Percentiles rank a stretch among this genome's conserved stretches.
Conservation (phyloP, 2,329 filamentous ascomycete species). For the Monilinia vaccinii-corymbosi region DNA sequence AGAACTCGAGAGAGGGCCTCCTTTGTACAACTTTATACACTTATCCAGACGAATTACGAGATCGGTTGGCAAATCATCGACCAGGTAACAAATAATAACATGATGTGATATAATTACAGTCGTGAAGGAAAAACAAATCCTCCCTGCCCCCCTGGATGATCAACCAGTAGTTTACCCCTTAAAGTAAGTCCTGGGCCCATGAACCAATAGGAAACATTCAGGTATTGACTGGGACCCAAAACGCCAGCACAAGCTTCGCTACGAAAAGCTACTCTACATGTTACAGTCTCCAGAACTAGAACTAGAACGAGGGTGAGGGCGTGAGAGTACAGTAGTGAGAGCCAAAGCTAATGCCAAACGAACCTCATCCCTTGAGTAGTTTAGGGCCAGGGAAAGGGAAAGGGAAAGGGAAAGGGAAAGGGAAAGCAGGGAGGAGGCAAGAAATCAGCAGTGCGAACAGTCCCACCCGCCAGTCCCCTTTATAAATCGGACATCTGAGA, state of each 20-base stretch:
- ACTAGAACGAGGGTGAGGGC: too few relatives aligned
- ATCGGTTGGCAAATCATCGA: not conserved
- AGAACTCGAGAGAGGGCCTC: not conserved
- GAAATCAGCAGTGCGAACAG: not conserved
- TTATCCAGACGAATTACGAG: not conserved
- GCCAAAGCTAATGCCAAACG: conserved; percentile 5
- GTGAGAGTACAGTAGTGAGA: too few relatives aligned
- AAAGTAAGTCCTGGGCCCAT: not conserved
- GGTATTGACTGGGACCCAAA: not conserved
- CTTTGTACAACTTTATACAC: not conserved
- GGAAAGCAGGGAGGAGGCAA: not conserved
- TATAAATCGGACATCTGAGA: not conserved
- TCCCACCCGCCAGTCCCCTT: too few relatives aligned
- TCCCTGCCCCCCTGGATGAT: conserved; percentile 1
- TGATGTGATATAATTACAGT: not conserved
- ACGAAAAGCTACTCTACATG: conserved; percentile 3
- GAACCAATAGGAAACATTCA: conserved; percentile 1
- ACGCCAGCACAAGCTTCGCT: not conserved
- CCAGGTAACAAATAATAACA: not conserved
- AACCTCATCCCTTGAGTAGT: conserved; percentile 8
- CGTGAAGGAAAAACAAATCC: not conserved
- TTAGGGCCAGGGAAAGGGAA: too few relatives aligned
- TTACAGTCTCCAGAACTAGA: not conserved
- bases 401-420: too few relatives aligned
- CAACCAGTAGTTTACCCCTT: not conserved